These are phyloP conservation scores for Sugiyamaella grinbergsii DNA, from an alignment of 1,139 yeast genomes.

Conservation along the genomic window DNA sequence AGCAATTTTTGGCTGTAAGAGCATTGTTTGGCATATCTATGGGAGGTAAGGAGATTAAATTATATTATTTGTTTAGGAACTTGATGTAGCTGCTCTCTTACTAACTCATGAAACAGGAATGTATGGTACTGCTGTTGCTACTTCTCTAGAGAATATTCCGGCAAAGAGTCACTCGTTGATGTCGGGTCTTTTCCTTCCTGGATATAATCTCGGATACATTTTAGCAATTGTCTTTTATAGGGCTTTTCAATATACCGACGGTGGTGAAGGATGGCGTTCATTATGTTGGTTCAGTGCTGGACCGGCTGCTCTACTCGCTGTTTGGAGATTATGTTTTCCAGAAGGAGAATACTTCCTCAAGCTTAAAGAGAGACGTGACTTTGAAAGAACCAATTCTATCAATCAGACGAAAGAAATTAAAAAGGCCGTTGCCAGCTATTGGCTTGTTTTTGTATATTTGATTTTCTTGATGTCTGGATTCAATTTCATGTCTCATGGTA, in stretches of 20 bases:
- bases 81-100: too few relatives aligned
- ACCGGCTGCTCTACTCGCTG: slow-evolving; percentile 46
- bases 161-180: slow-evolving; percentile 46
- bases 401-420: slow-evolving; percentile 28
- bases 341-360: slow-evolving; percentile 42
- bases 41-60: slow-evolving; percentile 41
- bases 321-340: slow-evolving; percentile 49
- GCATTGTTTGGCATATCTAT: slow-evolving; percentile 54
- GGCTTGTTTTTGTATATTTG: slow-evolving; percentile 50
- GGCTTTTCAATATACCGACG: slow-evolving; percentile 27
- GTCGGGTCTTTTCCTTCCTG: slow-evolving; percentile 52
- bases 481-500: slow-evolving; percentile 58
- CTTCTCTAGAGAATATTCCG: slow-evolving; percentile 54
- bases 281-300: slow-evolving; percentile 60
- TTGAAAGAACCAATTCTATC: not conserved
- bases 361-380: slow-evolving; percentile 18
- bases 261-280: slow-evolving; percentile 50
- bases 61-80: too few relatives aligned
- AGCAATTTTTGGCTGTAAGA: slow-evolving; percentile 55
- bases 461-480: slow-evolving; percentile 52
- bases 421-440: slow-evolving; percentile 45
- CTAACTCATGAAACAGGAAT: too few relatives aligned
- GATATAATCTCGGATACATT: slow-evolving; percentile 50
- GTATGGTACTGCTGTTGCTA: slow-evolving; percentile 53
- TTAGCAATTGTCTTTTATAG: slow-evolving; percentile 49